These are phyloP conservation scores for Talaromyces trachyspermus DNA, from an alignment of 495 filamentous ascomycete genomes.

Conservation along the genomic window DNA sequence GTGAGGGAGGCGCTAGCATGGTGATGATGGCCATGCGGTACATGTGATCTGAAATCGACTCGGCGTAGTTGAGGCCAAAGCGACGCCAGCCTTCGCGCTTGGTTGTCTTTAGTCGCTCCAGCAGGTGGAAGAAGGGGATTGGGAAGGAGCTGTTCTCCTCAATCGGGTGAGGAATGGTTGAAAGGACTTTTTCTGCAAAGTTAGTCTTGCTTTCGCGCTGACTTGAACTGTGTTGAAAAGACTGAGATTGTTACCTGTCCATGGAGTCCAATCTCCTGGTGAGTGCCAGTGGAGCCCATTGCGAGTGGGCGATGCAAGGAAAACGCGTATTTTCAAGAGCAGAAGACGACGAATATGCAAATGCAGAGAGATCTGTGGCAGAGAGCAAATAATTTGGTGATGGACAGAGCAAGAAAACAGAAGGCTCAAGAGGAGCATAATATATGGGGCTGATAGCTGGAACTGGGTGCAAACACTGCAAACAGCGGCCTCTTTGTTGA, in stretches of 20 bases:
- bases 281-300: slow-evolving; percentile 14
- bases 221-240: neutral
- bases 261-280: slow-evolving; percentile 14
- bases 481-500: slow-evolving; percentile 18
- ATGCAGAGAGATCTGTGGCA: too few relatives aligned
- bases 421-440: too few relatives aligned
- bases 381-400: too few relatives aligned
- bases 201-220: neutral
- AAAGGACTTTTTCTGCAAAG: slow-evolving; percentile 26
- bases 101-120: slow-evolving; percentile 88
- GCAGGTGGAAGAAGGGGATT: slow-evolving; percentile 84
- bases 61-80: slow-evolving; percentile 64
- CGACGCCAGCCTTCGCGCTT: slow-evolving; percentile 94
- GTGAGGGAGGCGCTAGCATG: slow-evolving; percentile 78
- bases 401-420: slow-evolving; percentile 6
- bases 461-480: slow-evolving; percentile 23
- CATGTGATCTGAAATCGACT: slow-evolving; percentile 98
- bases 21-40: slow-evolving; percentile 98
- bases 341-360: too few relatives aligned
- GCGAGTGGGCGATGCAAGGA: too few relatives aligned
- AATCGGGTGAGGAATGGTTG: slow-evolving; percentile 43
- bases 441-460: slow-evolving; percentile 8
- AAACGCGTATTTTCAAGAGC: neutral
- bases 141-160: slow-evolving; percentile 60
- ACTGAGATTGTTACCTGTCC: slow-evolving; percentile 18